Evolutionary conservation across 495 filamentous ascomycete species (phyloP), one percentile per base, ranked within the genome.

Genomic region (Friedmanniomyces simplex): DNA sequence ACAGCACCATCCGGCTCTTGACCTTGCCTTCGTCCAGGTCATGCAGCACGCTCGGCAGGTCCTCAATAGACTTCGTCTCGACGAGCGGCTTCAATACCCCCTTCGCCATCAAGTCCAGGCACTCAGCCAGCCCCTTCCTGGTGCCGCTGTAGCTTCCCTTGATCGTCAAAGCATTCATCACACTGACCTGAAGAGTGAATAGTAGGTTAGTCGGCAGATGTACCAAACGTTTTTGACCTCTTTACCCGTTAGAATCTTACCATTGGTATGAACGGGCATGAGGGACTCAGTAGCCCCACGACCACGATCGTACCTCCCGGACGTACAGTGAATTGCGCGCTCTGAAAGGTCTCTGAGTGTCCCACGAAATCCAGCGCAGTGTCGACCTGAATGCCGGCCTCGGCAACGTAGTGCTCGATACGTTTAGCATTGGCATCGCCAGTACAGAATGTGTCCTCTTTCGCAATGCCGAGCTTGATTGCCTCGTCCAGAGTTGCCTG

Each of bases 21-120:
- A 57, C 48, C 55, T 57, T 57, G 2, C 55, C 55, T 11, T 57
- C 55, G 24, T 57, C 55, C 20, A 57, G 20, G 37, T 51, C 55
- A 12, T 41, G 52, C 36, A 57, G 2, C 47, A 51, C 36, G 20
- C 50, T 39, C 16, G 55, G 55, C 20, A 57, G n/a, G 8, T 39
- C 30, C 32, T 57, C 46, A 16, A 57, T 51, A 1, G 24, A 36
- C 30, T 25, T 30, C 5, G 55, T 57, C 45, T 57, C 55, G 21
- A 57, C 25, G 1, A 16, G 21, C 21, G 55, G 55, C 14, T 50
- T 57, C 20, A 57, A 7, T 21, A 57, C 55, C 10, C 55, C 55
- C 36, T 57, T 21, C 28, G 43, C 55, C 18, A 57, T 50, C 43
- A 57, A 30, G 1, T 57, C 45, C 32, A 57, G 22, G 16, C 45